phyloP scores from a whole-genome alignment of 768 basidiomycete species.

The Harrya chromipes region DNA sequence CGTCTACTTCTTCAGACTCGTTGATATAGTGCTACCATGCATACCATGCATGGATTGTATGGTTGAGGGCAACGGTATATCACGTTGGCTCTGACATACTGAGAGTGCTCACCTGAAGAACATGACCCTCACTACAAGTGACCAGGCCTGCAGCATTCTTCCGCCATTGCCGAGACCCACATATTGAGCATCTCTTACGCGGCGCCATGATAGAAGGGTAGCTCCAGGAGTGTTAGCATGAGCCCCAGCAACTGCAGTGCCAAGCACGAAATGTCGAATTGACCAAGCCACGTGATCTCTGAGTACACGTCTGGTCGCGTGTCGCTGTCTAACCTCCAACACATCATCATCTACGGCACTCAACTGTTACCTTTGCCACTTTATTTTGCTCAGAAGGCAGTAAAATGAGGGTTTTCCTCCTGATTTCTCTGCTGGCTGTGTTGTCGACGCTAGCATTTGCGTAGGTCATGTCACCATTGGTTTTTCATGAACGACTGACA shows the following conservation, averaged over 20 bases:
- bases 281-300: no score
- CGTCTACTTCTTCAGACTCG: constrained; percentile 71
- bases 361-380: background rate
- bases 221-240: no score
- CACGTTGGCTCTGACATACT: background rate
- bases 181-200: constrained; percentile 66
- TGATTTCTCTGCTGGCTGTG: constrained; percentile 48
- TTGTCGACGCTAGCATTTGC: constrained; percentile 54
- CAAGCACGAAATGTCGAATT: no score
- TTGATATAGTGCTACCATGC: constrained; percentile 86
- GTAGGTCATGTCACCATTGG: constrained; percentile 41
- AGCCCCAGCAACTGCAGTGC: no score
- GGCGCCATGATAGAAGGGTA: constrained; percentile 45
- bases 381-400: background rate
- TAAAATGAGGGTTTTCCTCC: constrained; percentile 48
- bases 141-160: constrained; percentile 82
- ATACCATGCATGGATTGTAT: background rate
- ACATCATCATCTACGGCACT: no score
- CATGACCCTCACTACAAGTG: constrained; percentile 88
- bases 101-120: constrained; percentile 63
- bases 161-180: constrained; percentile 84
- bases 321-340: no score
- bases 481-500: background rate
- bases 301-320: background rate
- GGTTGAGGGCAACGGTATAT: background rate